Evolutionary conservation across 2,329 filamentous ascomycete genomes (phyloP), one percentile per base, ranked within the genome.

Genomic region (Alternaria metachromatica): DNA sequence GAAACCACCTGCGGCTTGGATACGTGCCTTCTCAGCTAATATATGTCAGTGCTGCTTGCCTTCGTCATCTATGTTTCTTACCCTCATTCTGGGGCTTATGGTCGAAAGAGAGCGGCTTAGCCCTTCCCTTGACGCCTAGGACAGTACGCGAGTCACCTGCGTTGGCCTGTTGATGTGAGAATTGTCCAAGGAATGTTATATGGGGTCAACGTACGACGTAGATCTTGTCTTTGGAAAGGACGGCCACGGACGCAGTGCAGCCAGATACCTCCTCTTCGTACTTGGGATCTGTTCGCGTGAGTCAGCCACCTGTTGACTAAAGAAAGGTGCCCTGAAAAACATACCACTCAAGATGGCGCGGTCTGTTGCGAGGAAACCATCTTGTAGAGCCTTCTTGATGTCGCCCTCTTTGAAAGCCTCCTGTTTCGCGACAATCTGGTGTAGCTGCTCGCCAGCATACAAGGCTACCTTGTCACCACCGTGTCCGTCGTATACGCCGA

Each of bases 21-120:
- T 99, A 76, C 96, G 90, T 70, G 94, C 94, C 83, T 97, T 98
- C 84, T 99, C 96, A 79, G 90, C 93, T 97, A 74, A 73, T 63
- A n/a, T 30, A 25, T 26, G 63, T 78, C 48, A 77, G 70, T 58
- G 48, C 62, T 28, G 45, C 26, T 45, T 15, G 23, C 11, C n/a
- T 18, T 3, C 10, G 6, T n/a, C 7, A 6, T 59, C 6, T 6
- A 12, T 59, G 10, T 25, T 55, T 45, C 51, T 50, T 69, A 96
- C 94, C 93, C 87, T 99, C 96, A 73, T 98, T 97, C 81, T 97
- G 94, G 45, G 96, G 96, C 84, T 99, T 99, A 86, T 99, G 96
- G 81, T 99, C 96, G 79, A 97, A 97, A n/a, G 96, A 99, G 64
- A 99, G 87, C 56, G 96, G 96, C 85, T 98, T 99, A 72, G 96